Conservation (phyloP, 176 grass and related monocot genomes). For the Aegilops umbellulata region DNA sequence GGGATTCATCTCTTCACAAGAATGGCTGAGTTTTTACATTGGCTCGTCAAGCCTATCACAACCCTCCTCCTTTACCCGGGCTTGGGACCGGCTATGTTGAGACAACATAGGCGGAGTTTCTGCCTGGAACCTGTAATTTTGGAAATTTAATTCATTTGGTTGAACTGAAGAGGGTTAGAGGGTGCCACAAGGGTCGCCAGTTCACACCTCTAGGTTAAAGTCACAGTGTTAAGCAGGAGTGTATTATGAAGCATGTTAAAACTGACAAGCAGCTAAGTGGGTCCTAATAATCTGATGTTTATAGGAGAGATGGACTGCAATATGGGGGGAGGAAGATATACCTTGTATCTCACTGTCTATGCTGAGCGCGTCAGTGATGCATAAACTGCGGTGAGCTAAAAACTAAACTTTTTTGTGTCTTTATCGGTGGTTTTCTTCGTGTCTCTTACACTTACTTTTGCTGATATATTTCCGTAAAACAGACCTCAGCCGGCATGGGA, state of each 20-base stretch:
- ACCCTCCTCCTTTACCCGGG: too few species aligned
- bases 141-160: neutral
- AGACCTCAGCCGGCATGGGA: conserved; percentile 94
- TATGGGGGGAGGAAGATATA: conserved; percentile 68
- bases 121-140: neutral
- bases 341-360: conserved; percentile 74
- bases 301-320: conserved; percentile 69
- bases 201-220: neutral
- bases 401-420: neutral
- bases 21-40: too few species aligned
- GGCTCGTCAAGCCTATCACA: too few species aligned
- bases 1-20: too few species aligned
- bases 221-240: neutral
- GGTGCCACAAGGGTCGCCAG: neutral
- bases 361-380: conserved; percentile 84
- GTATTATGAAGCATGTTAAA: neutral
- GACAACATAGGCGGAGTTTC: too few species aligned
- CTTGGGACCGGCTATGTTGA: too few species aligned
- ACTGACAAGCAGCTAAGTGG: neutral
- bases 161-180: neutral
- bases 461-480: conserved; percentile 13
- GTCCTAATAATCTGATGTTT: neutral
- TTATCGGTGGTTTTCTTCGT: neutral
- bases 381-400: conserved; percentile 74
- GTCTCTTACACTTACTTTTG: neutral